Conservation (phyloP, 2,329 filamentous ascomycete genomes). For the Phialophora expanda region DNA sequence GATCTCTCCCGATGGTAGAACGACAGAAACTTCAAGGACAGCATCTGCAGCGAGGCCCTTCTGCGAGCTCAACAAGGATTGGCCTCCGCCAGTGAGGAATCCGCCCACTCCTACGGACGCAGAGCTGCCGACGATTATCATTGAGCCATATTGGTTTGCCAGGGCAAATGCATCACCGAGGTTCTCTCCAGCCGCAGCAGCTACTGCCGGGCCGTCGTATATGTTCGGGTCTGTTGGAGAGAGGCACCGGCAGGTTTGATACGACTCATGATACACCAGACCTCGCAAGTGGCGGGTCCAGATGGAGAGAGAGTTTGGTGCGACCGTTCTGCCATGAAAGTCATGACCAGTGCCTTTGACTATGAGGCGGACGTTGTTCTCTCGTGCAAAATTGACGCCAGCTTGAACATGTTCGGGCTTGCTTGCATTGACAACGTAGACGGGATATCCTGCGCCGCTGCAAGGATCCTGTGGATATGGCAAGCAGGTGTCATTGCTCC, state of each 20-base stretch:
- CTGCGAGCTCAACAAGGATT: slow-evolving; percentile 58
- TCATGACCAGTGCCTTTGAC: slow-evolving; percentile 65
- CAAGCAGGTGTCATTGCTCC: slow-evolving; percentile 9
- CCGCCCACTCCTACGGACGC: slow-evolving; percentile 45
- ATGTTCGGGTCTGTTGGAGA: slow-evolving; percentile 1
- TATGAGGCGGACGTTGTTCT: slow-evolving; percentile 48
- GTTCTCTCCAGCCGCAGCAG: slow-evolving; percentile 5
- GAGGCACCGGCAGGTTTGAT: background rate
- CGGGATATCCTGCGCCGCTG: slow-evolving; percentile 23
- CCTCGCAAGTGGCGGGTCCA: slow-evolving; percentile 2
- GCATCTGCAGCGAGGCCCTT: slow-evolving; percentile 59
- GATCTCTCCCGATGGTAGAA: slow-evolving; percentile 54
- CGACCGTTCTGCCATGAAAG: slow-evolving; percentile 41
- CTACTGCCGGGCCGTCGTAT: background rate
- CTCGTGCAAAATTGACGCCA: slow-evolving; percentile 46
- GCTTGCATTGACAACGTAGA: slow-evolving; percentile 46
- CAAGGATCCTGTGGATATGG: slow-evolving; percentile 5
- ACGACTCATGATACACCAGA: slow-evolving; percentile 8
- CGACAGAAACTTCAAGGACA: slow-evolving; percentile 55
- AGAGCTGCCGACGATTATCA: slow-evolving; percentile 34
- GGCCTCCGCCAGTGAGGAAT: slow-evolving; percentile 57
- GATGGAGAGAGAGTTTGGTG: slow-evolving; percentile 3
- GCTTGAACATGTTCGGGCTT: slow-evolving; percentile 44
- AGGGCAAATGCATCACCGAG: slow-evolving; percentile 43
- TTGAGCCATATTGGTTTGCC: slow-evolving; percentile 42